A percentile compares a stretch with the other conserved stretches of the same genome.
phyloP scores from a whole-genome alignment of 2,329 filamentous ascomycete species.

The Coniochaeta sp. region DNA sequence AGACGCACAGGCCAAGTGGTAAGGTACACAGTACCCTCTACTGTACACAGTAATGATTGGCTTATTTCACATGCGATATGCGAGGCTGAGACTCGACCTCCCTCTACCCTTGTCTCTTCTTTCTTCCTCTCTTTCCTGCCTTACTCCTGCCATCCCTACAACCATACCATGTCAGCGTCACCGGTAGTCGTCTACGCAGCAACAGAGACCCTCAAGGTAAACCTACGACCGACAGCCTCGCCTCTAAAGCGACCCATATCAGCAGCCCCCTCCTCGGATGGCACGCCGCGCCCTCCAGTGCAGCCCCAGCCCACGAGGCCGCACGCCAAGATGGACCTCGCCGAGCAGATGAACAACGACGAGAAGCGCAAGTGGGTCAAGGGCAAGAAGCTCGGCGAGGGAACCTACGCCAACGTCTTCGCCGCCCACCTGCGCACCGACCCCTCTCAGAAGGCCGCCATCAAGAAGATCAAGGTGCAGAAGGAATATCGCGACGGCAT shows the following conservation, averaged over 20 bases:
- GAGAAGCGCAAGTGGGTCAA: slow-evolving; percentile 87
- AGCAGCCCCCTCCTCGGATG: slow-evolving; percentile 15
- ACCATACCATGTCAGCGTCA: slow-evolving; percentile 34
- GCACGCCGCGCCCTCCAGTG: slow-evolving; percentile 13
- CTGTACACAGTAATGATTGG: too few species aligned
- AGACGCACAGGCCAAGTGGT: neutral
- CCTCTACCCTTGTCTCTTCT: neutral
- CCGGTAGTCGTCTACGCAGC: slow-evolving; percentile 35
- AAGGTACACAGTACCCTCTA: too few species aligned
- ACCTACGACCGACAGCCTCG: slow-evolving; percentile 8
- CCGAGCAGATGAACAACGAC: slow-evolving; percentile 76
- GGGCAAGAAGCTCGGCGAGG: slow-evolving; percentile 87
- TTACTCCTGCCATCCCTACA: neutral
- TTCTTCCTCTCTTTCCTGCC: neutral
- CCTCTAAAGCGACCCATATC: slow-evolving; percentile 1
- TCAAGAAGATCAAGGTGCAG: slow-evolving; percentile 87
- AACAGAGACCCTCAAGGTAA: slow-evolving; percentile 21
- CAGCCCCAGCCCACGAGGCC: slow-evolving; percentile 5
- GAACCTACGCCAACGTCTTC: slow-evolving; percentile 95
- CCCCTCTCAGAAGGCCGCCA: slow-evolving; percentile 71
- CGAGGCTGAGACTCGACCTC: neutral
- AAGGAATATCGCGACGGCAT: slow-evolving; percentile 86
- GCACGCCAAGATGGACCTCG: slow-evolving; percentile 43
- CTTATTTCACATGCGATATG: neutral
- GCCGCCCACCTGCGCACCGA: slow-evolving; percentile 72